A percentile compares a stretch with the other conserved stretches of the same genome.
phyloP scores from a whole-genome alignment of 345 rosid species.

The Corchorus capsularis region DNA sequence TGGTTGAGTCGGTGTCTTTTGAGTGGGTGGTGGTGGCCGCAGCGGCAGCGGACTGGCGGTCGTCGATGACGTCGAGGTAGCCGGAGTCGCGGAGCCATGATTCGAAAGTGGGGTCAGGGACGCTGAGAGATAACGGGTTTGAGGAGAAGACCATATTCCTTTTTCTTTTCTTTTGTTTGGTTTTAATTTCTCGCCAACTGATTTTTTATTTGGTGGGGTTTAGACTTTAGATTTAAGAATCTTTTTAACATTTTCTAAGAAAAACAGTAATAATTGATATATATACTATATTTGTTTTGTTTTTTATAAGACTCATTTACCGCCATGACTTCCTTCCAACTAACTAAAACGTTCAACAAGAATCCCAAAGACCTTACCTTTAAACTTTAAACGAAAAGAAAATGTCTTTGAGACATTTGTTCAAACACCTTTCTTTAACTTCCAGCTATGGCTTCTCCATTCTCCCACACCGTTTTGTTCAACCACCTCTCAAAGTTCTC shows the following conservation, averaged over 20 bases:
- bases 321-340: slow-evolving; percentile 6
- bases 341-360: neutral
- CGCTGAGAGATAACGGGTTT: slow-evolving; percentile 73
- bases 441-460: slow-evolving; percentile 17
- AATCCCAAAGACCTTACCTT: neutral
- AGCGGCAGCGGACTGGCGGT: slow-evolving; percentile 43
- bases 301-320: neutral
- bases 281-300: neutral
- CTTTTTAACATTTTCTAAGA: neutral
- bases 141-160: slow-evolving; percentile 35
- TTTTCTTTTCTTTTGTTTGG: neutral
- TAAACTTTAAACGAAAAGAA: neutral
- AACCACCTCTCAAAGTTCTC: slow-evolving; percentile 23
- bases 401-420: slow-evolving; percentile 58
- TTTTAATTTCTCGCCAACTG: neutral
- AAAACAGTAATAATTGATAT: neutral
- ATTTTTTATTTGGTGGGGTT: too few relatives aligned
- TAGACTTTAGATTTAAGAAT: neutral
- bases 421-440: slow-evolving; percentile 58
- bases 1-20: slow-evolving; percentile 25
- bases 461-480: slow-evolving; percentile 42
- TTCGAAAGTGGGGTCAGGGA: slow-evolving; percentile 80
- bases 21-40: slow-evolving; percentile 25
- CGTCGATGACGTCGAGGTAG: slow-evolving; percentile 86
- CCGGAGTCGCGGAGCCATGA: slow-evolving; percentile 97